A percentile compares a stretch with the other conserved stretches of the same genome.
These are phyloP conservation scores for Neurospora sp. DNA, from an alignment of 495 filamentous ascomycete genomes.

Conservation along the genomic window DNA sequence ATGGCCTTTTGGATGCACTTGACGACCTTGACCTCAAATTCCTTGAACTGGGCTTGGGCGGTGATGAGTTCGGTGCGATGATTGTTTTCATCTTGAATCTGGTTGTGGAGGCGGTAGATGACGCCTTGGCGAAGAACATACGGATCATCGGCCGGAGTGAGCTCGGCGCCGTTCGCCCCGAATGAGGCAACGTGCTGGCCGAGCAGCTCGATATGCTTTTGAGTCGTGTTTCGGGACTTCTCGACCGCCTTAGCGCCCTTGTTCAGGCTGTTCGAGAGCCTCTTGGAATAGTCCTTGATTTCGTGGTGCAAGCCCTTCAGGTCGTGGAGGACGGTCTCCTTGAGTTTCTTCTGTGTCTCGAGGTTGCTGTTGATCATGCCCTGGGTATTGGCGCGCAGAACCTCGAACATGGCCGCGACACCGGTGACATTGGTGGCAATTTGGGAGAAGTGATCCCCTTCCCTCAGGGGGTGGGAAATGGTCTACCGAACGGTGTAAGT, in stretches of 20 bases:
- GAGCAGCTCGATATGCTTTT: slow-evolving; percentile 92
- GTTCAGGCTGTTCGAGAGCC: slow-evolving; percentile 70
- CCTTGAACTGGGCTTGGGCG: slow-evolving; percentile 78
- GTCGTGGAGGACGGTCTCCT: slow-evolving; percentile 70
- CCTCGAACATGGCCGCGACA: slow-evolving; percentile 82
- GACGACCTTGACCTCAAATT: slow-evolving; percentile 81
- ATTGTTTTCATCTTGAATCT: slow-evolving; percentile 91
- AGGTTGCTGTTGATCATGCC: slow-evolving; percentile 76
- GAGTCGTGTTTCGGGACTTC: slow-evolving; percentile 74
- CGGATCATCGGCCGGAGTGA: slow-evolving; percentile 65
- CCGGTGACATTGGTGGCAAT: slow-evolving; percentile 68
- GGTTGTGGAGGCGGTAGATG: slow-evolving; percentile 73
- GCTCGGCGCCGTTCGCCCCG: slow-evolving; percentile 58
- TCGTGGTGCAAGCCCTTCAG: slow-evolving; percentile 88
- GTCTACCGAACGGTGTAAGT: slow-evolving; percentile 39
- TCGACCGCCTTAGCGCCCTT: slow-evolving; percentile 84
- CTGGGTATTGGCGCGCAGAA: slow-evolving; percentile 83
- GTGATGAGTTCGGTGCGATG: slow-evolving; percentile 80
- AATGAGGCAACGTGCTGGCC: slow-evolving; percentile 70
- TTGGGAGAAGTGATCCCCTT: slow-evolving; percentile 88
- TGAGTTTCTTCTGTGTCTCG: slow-evolving; percentile 82
- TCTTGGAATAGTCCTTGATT: slow-evolving; percentile 90
- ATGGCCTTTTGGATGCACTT: slow-evolving; percentile 73
- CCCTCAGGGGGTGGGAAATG: slow-evolving; percentile 72
- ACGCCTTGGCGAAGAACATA: slow-evolving; percentile 80